phyloP scores from a whole-genome alignment of 345 rosid genomes.

The Citrus cavaleriei region DNA sequence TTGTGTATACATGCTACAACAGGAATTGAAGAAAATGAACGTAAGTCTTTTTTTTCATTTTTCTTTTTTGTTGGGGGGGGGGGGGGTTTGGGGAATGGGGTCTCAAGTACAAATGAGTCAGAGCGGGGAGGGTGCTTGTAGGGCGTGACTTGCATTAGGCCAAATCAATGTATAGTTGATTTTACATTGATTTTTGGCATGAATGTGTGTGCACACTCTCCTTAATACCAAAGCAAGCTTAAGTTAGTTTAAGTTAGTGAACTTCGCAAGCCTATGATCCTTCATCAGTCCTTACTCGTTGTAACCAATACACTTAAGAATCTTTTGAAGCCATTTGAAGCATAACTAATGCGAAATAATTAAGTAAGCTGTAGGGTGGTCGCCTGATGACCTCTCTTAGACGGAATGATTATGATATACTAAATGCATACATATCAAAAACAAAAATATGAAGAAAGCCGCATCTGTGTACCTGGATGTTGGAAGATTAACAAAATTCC shows the following conservation, averaged over 20 bases:
- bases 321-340: background rate
- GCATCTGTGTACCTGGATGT: constrained; percentile 31
- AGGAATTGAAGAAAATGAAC: background rate
- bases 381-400: background rate
- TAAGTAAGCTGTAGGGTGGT: background rate
- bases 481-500: constrained; percentile 31
- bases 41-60: background rate
- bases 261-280: background rate
- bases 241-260: background rate
- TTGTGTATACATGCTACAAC: constrained; percentile 28
- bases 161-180: background rate
- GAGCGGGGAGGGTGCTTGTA: too few relatives aligned
- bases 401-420: background rate
- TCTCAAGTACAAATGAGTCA: background rate
- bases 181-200: background rate
- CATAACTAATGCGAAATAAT: too few relatives aligned
- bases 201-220: background rate
- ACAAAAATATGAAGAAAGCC: background rate
- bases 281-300: background rate
- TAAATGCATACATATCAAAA: background rate
- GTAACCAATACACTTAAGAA: background rate
- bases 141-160: background rate
- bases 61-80: too few relatives aligned
- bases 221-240: background rate
- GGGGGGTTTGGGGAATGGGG: too few relatives aligned